Evolutionary conservation across 2,329 filamentous ascomycete genomes (phyloP).

Genomic region (Aspergillus tamarii): DNA sequence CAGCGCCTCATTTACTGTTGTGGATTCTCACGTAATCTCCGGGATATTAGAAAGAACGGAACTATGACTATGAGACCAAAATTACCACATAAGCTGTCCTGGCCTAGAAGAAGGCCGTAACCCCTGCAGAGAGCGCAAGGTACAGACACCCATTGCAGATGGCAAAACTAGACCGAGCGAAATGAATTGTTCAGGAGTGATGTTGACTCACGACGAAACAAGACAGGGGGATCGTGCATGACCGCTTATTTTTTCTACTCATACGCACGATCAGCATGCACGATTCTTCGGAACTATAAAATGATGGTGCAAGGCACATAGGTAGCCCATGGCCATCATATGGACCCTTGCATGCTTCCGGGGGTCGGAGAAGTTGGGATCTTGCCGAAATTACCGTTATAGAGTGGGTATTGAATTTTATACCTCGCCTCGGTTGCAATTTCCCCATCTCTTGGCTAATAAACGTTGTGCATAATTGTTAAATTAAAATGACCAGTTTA

Average conservation of each 20-base stretch:
- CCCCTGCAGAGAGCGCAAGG: conserved; percentile 4
- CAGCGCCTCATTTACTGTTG: neutral
- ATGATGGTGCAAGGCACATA: neutral
- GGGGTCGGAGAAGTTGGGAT: neutral
- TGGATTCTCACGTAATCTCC: neutral
- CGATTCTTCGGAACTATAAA: neutral
- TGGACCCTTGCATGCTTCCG: neutral
- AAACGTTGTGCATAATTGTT: neutral
- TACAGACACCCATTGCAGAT: neutral
- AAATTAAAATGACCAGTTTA: neutral
- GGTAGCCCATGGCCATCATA: neutral
- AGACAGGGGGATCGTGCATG: neutral
- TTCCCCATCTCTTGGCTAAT: neutral
- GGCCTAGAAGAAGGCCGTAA: neutral
- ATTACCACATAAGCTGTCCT: neutral
- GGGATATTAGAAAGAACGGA: neutral
- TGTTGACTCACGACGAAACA: neutral
- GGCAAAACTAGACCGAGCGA: neutral
- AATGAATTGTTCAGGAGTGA: neutral
- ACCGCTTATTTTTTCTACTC: neutral
- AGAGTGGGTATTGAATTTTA: neutral
- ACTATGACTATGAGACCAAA: neutral
- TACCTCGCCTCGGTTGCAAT: neutral
- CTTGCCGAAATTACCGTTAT: neutral
- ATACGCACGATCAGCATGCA: neutral